Conservation (phyloP, 768 basidiomycete genomes). For the Leccinellum luteum region DNA sequence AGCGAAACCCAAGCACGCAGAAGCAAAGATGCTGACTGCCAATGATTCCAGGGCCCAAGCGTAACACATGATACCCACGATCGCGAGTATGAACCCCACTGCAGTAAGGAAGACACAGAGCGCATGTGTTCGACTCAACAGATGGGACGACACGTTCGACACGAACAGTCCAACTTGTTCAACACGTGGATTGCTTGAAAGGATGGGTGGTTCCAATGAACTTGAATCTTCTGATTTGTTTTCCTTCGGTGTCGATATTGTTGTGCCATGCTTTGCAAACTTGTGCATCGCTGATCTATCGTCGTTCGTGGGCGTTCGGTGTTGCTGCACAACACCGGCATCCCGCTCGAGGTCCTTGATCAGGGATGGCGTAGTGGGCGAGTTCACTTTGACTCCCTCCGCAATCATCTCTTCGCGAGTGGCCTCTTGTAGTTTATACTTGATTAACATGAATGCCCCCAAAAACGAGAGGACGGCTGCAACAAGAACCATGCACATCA, state of each 20-base stretch:
- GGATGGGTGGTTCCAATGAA: slow-evolving; percentile 30
- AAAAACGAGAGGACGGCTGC: slow-evolving; percentile 48
- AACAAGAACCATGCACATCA: neutral
- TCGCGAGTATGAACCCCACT: slow-evolving; percentile 49
- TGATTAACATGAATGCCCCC: slow-evolving; percentile 53
- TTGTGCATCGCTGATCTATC: neutral
- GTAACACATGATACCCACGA: slow-evolving; percentile 49
- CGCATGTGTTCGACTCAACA: slow-evolving; percentile 48
- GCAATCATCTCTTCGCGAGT: slow-evolving; percentile 44
- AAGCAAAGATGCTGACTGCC: slow-evolving; percentile 45
- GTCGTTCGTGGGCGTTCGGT: neutral
- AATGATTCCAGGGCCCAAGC: slow-evolving; percentile 48
- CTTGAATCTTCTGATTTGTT: neutral
- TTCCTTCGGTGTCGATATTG: neutral
- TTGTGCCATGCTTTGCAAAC: neutral
- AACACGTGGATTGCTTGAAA: slow-evolving; percentile 47
- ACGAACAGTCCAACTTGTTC: slow-evolving; percentile 50
- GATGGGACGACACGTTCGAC: slow-evolving; percentile 36
- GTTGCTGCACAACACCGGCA: neutral
- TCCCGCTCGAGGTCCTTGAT: slow-evolving; percentile 15
- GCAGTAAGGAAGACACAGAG: slow-evolving; percentile 47
- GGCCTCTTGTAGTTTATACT: slow-evolving; percentile 54
- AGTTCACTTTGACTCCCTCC: slow-evolving; percentile 29
- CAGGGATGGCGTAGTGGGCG: slow-evolving; percentile 12
- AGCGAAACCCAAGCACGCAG: slow-evolving; percentile 38